phyloP scores from a whole-genome alignment of 768 basidiomycete species.

The Leucocoprinus sp. region DNA sequence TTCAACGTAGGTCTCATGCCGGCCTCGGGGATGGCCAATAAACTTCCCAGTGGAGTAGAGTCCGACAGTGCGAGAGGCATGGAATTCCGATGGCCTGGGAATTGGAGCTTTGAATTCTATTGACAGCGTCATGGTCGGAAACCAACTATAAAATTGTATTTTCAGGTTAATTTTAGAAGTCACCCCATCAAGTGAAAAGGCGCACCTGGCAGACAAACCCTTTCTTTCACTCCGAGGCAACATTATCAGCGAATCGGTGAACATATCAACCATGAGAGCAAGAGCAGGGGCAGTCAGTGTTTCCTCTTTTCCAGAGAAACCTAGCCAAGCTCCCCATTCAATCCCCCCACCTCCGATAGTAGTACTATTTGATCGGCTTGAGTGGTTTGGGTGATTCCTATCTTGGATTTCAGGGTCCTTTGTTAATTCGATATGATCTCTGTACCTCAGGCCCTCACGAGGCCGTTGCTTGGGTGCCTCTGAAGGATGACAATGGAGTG shows the following conservation, averaged over 20 bases:
- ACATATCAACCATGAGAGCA: conserved; percentile 51
- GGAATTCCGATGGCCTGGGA: conserved; percentile 29
- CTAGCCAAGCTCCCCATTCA: conserved; percentile 54
- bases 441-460: conserved; percentile 27
- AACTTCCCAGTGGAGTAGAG: conserved; percentile 47
- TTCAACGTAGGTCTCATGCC: conserved; percentile 54
- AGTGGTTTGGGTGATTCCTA: conserved; percentile 30
- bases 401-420: conserved; percentile 32
- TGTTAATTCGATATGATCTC: conserved; percentile 26
- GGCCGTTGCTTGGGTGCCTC: conserved; percentile 17
- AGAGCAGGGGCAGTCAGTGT: conserved; percentile 38
- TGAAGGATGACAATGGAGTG: conserved; percentile 47
- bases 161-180: not conserved
- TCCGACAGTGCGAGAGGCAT: conserved; percentile 48
- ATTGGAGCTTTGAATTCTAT: conserved; percentile 60
- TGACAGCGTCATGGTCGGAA: conserved; percentile 51
- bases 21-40: conserved; percentile 41
- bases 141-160: conserved; percentile 38
- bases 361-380: conserved; percentile 27
- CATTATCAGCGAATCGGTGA: conserved; percentile 35
- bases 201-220: conserved; percentile 25
- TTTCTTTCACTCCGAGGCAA: conserved; percentile 38
- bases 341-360: conserved; percentile 45
- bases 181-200: not conserved
- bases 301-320: conserved; percentile 34